phyloP scores from a whole-genome alignment of 2,329 filamentous ascomycete species.

The Pseudocercospora fuligena region DNA sequence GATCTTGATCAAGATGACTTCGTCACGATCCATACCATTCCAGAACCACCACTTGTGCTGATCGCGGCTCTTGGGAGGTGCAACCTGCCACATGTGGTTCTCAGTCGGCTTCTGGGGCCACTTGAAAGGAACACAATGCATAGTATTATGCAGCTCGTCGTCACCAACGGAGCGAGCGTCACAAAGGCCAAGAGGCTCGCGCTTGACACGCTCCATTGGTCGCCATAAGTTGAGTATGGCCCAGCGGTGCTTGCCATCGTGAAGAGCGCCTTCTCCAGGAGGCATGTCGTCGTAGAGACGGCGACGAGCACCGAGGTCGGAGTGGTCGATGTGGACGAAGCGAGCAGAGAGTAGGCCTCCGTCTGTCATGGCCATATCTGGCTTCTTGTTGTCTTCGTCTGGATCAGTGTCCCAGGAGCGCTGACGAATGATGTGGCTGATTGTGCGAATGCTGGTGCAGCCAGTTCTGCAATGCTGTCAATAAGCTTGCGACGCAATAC shows the following conservation, averaged over 20 bases:
- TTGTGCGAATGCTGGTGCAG: slow-evolving; percentile 12
- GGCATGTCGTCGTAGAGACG: slow-evolving; percentile 11
- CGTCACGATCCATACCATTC: slow-evolving; percentile 2
- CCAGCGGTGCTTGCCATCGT: slow-evolving; percentile 17
- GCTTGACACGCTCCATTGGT: slow-evolving; percentile 10
- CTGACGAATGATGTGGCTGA: slow-evolving; percentile 12
- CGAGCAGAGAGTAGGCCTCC: slow-evolving; percentile 11
- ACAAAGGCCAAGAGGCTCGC: slow-evolving; percentile 15
- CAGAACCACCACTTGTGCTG: slow-evolving; percentile 10
- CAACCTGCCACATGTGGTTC: slow-evolving; percentile 10
- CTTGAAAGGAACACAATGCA: slow-evolving; percentile 17
- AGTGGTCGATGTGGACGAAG: slow-evolving; percentile 18
- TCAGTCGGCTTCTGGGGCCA: slow-evolving; percentile 14
- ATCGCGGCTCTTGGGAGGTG: not conserved
- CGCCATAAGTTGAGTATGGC: slow-evolving; percentile 24
- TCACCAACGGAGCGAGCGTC: slow-evolving; percentile 17
- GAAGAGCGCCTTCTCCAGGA: slow-evolving; percentile 8
- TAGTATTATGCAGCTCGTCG: slow-evolving; percentile 16
- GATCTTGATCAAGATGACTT: slow-evolving; percentile 13
- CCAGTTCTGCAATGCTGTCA: slow-evolving; percentile 13
- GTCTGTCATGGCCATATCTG: slow-evolving; percentile 18
- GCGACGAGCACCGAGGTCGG: slow-evolving; percentile 13
- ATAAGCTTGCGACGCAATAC: too few relatives aligned
- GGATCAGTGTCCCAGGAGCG: slow-evolving; percentile 4
- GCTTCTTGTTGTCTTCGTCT: slow-evolving; percentile 7